Conservation (phyloP, 2,329 filamentous ascomycete genomes). For the Cladophialophora carrionii region DNA sequence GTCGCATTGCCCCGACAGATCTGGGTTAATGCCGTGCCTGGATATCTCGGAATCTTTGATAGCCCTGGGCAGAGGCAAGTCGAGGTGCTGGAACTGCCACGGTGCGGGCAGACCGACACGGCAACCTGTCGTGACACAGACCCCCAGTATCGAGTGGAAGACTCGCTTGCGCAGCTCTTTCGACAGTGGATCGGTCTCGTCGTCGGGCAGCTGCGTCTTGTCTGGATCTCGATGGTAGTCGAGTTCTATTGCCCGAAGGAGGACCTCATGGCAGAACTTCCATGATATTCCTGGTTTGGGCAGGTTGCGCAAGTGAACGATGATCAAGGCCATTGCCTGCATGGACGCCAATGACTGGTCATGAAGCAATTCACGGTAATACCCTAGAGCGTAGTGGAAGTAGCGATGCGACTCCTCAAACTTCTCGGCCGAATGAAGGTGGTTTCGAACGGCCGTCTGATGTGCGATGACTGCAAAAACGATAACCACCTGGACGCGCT, state of each 20-base stretch:
- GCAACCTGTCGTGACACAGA: conserved; percentile 71
- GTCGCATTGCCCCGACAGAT: conserved; percentile 62
- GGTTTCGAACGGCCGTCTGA: conserved; percentile 73
- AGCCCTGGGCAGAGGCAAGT: conserved; percentile 73
- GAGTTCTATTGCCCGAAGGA: conserved; percentile 72
- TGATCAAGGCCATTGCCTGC: conserved; percentile 74
- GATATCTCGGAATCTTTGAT: conserved; percentile 72
- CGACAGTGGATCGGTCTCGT: conserved; percentile 58
- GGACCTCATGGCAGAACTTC: conserved; percentile 66
- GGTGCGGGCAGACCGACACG: conserved; percentile 78
- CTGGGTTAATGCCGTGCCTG: conserved; percentile 64
- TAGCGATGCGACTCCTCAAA: conserved; percentile 70
- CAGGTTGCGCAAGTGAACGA: conserved; percentile 72
- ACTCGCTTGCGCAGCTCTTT: conserved; percentile 77
- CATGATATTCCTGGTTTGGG: conserved; percentile 77
- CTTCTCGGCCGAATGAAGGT: conserved; percentile 58
- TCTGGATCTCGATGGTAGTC: conserved; percentile 74
- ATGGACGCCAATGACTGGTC: conserved; percentile 68
- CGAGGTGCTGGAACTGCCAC: conserved; percentile 68
- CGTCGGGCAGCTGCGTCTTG: conserved; percentile 54
- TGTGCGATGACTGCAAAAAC: conserved; percentile 77
- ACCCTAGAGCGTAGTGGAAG: conserved; percentile 74
- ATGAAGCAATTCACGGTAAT: conserved; percentile 66
- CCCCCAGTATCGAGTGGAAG: conserved; percentile 72
- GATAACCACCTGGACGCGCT: conserved; percentile 75